These are phyloP conservation scores for Harrya chromipes DNA, from an alignment of 768 basidiomycete species.

Conservation along the genomic window DNA sequence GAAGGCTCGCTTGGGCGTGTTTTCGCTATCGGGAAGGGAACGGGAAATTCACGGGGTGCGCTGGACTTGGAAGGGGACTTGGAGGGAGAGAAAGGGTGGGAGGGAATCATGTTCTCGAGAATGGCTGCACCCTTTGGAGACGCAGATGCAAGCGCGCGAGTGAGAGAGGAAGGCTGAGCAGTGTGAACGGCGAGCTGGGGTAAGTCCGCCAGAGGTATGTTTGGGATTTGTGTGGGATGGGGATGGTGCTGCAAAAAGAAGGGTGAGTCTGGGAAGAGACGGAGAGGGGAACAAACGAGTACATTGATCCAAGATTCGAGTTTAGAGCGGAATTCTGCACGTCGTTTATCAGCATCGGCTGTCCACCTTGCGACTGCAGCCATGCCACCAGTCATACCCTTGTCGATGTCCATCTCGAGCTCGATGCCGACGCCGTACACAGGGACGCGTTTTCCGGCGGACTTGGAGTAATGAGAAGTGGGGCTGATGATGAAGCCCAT, in stretches of 20 bases:
- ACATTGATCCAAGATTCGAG: slow-evolving; percentile 66
- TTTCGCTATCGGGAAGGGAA: slow-evolving; percentile 49
- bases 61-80: slow-evolving; percentile 29
- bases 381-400: slow-evolving; percentile 84
- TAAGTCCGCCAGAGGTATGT: slow-evolving; percentile 61
- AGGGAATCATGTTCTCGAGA: slow-evolving; percentile 32
- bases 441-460: slow-evolving; percentile 62
- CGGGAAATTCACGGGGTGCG: slow-evolving; percentile 11
- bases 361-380: slow-evolving; percentile 92
- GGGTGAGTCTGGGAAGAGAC: slow-evolving; percentile 6
- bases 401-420: slow-evolving; percentile 82
- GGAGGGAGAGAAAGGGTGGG: slow-evolving; percentile 32
- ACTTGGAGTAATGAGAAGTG: slow-evolving; percentile 66
- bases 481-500: slow-evolving; percentile 80
- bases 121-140: slow-evolving; percentile 56
- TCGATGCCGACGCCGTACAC: slow-evolving; percentile 86
- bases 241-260: slow-evolving; percentile 48
- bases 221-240: slow-evolving; percentile 42
- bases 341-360: slow-evolving; percentile 59
- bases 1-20: slow-evolving; percentile 33
- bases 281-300: background rate
- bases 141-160: slow-evolving; percentile 67
- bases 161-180: slow-evolving; percentile 63
- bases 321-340: slow-evolving; percentile 54
- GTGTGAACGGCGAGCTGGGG: slow-evolving; percentile 49